Conservation (phyloP, 768 basidiomycete genomes). For the Mycena rosella region DNA sequence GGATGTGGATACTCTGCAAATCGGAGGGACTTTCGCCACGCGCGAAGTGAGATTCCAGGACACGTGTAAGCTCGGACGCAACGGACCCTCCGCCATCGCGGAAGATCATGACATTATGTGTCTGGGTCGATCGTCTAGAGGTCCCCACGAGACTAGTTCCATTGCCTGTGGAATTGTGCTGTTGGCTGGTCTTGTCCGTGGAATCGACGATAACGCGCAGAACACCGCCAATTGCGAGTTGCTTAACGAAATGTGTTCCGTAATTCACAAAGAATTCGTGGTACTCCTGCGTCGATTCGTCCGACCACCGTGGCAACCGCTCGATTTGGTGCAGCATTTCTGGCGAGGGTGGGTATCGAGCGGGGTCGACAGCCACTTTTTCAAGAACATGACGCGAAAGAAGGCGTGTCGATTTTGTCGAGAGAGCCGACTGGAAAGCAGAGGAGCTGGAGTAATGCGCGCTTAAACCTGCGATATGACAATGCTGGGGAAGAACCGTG, state of each 20-base stretch:
- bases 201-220: slow-evolving; percentile 8
- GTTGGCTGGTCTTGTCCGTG: background rate
- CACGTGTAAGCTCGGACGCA: slow-evolving; percentile 8
- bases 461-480: too few relatives aligned
- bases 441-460: slow-evolving; percentile 14
- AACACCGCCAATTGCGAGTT: slow-evolving; percentile 14
- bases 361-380: background rate
- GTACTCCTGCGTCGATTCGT: background rate
- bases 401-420: background rate
- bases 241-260: slow-evolving; percentile 18
- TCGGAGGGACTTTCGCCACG: background rate
- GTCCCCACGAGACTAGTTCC: too few relatives aligned
- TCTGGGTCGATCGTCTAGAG: too few relatives aligned
- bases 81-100: slow-evolving; percentile 20
- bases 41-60: slow-evolving; percentile 12
- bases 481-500: too few relatives aligned
- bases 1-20: background rate
- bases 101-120: background rate
- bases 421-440: slow-evolving; percentile 14
- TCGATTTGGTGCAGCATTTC: slow-evolving; percentile 7
- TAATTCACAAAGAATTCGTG: slow-evolving; percentile 11
- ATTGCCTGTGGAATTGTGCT: background rate
- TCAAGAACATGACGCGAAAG: background rate
- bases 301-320: slow-evolving; percentile 7
- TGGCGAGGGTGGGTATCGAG: slow-evolving; percentile 4